phyloP scores from a whole-genome alignment of 2,329 filamentous ascomycete genomes.

The Thelonectria rubi region DNA sequence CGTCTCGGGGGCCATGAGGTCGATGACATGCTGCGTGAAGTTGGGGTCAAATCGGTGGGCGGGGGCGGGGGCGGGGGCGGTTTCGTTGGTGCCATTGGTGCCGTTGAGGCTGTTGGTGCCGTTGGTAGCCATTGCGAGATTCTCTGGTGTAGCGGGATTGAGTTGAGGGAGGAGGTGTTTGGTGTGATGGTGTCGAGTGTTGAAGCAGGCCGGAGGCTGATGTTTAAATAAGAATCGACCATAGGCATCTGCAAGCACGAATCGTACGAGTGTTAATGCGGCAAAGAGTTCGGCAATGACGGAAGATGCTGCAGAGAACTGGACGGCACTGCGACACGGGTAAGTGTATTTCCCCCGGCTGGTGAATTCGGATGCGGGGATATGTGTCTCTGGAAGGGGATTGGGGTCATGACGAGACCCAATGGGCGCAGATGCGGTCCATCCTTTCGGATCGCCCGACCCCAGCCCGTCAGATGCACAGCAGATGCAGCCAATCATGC shows the following conservation, averaged over 20 bases:
- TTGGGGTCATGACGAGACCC: neutral
- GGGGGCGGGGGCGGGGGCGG: constrained; percentile 13
- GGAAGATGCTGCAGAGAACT: constrained; percentile 1
- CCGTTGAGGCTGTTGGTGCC: constrained; percentile 4
- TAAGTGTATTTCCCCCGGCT: constrained; percentile 30
- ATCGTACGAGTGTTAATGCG: constrained; percentile 26
- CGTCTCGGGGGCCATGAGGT: constrained; percentile 76
- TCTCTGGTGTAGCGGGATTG: constrained; percentile 18
- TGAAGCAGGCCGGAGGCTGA: constrained; percentile 4
- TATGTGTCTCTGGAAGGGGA: neutral
- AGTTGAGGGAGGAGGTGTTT: constrained; percentile 17
- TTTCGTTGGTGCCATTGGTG: constrained; percentile 22
- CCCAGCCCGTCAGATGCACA: constrained; percentile 7
- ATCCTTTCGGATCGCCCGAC: constrained; percentile 8
- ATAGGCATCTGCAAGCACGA: constrained; percentile 9
- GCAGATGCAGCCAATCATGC: constrained; percentile 11
- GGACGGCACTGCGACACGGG: constrained; percentile 6
- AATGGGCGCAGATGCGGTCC: neutral
- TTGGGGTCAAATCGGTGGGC: constrained; percentile 71
- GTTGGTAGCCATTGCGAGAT: constrained; percentile 4
- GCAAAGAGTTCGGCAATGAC: constrained; percentile 28
- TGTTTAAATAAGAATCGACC: constrained; percentile 6
- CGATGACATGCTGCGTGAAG: constrained; percentile 79
- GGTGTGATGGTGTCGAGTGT: neutral
- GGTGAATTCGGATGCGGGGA: constrained; percentile 1